Evolutionary conservation across 164 flowering plant species (phyloP).

Genomic region (Piper betle): DNA sequence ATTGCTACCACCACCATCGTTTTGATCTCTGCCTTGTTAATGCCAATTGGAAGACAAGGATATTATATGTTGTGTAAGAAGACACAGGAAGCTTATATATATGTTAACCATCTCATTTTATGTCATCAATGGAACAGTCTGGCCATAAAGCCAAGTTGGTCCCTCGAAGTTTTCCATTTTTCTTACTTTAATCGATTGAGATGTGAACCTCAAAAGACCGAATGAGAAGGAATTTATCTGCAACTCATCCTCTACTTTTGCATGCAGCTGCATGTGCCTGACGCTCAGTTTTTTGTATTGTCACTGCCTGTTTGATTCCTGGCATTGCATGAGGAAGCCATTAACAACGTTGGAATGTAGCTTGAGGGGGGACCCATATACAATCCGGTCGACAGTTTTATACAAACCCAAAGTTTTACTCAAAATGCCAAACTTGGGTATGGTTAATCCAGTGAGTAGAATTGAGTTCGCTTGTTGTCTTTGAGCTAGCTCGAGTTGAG

Average conservation of each 20-base stretch:
- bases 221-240: not conserved
- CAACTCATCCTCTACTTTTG: not conserved
- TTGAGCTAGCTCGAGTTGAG: not conserved
- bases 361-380: constrained; percentile 1
- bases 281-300: constrained; percentile 23
- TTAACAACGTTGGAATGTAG: constrained; percentile 5
- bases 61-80: too few species aligned
- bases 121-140: not conserved
- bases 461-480: not conserved
- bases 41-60: too few species aligned
- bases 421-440: not conserved
- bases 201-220: not conserved
- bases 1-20: not conserved
- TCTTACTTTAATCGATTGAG: not conserved
- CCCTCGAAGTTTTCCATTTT: not conserved
- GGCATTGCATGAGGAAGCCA: not conserved
- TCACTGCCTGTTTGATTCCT: constrained; percentile 22
- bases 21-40: not conserved
- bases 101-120: not conserved
- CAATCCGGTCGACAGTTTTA: not conserved
- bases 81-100: not conserved
- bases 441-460: not conserved
- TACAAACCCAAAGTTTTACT: not conserved
- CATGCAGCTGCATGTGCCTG: constrained; percentile 28
- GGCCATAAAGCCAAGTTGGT: not conserved